Conservation (phyloP, 2,329 filamentous ascomycete species). For the Xylaria polymorpha region DNA sequence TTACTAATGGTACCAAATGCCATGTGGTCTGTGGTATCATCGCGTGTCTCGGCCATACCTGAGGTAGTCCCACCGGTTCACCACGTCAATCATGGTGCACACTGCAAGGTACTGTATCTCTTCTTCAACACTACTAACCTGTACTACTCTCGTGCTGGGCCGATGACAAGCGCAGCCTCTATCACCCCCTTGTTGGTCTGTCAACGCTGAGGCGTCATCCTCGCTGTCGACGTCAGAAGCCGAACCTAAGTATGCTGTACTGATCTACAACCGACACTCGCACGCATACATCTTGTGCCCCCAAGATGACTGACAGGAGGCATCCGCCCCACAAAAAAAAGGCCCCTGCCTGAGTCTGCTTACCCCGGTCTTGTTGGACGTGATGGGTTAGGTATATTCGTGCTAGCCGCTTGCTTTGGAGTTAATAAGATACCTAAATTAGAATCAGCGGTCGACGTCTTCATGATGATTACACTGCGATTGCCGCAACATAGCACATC, state of each 20-base stretch:
- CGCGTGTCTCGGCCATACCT: constrained; percentile 32
- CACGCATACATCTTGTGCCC: constrained; percentile 32
- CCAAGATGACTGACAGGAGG: constrained; percentile 28
- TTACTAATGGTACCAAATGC: constrained; percentile 32
- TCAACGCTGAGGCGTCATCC: constrained; percentile 17
- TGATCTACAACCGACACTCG: constrained; percentile 28
- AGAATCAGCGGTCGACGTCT: not conserved
- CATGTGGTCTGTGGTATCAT: constrained; percentile 40
- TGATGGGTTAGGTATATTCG: constrained; percentile 40
- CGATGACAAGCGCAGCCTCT: constrained; percentile 29
- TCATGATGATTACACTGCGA: not conserved
- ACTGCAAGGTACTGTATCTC: constrained; percentile 37
- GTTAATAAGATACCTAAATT: constrained; percentile 8
- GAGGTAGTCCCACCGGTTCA: constrained; percentile 30
- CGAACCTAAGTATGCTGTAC: constrained; percentile 1
- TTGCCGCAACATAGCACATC: not conserved
- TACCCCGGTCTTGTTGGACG: constrained; percentile 34
- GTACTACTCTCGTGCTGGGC: constrained; percentile 14
- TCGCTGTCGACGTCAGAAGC: constrained; percentile 25
- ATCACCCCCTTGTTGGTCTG: constrained; percentile 1
- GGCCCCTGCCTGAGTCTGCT: constrained; percentile 21
- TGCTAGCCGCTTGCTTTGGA: constrained; percentile 24
- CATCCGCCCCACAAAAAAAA: constrained; percentile 34
- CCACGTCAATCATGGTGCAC: constrained; percentile 21
- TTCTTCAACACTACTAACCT: constrained; percentile 19